Evolutionary conservation across 129 eudicot species (phyloP).

Genomic region (Flaveria brownii): DNA sequence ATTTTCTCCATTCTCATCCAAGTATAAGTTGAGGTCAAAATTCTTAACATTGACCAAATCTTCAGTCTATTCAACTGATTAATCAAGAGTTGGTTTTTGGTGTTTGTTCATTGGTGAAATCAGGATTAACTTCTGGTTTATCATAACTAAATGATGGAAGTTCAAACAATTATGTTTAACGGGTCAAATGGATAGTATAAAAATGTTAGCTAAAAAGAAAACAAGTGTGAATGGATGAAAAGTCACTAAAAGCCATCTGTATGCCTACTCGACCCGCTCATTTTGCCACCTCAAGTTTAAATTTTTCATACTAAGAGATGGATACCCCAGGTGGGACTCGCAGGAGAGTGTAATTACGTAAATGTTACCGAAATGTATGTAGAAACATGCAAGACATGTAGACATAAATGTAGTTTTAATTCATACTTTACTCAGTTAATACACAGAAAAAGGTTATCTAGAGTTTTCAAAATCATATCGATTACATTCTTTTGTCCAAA

Average conservation of each 20-base stretch:
- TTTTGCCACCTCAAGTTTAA: background rate
- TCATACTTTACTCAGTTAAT: too few relatives aligned
- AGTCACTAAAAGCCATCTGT: background rate
- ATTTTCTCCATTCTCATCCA: slow-evolving; percentile 52
- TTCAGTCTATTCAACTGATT: background rate
- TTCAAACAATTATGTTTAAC: background rate
- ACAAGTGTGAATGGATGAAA: background rate
- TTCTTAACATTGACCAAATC: slow-evolving; percentile 29
- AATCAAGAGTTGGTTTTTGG: slow-evolving; percentile 8
- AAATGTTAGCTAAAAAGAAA: background rate
- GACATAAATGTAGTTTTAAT: too few relatives aligned
- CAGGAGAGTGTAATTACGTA: background rate
- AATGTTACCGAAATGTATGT: background rate
- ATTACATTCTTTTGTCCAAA: background rate
- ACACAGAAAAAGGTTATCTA: background rate
- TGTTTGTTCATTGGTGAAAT: background rate
- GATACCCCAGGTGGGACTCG: background rate
- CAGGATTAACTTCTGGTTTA: slow-evolving; percentile 6
- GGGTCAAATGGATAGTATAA: background rate
- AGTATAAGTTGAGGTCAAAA: slow-evolving; percentile 51
- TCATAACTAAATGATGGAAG: slow-evolving; percentile 9
- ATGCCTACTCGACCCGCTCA: background rate
- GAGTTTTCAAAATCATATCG: background rate
- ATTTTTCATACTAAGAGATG: background rate
- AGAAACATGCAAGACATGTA: background rate